phyloP scores from a whole-genome alignment of 1,139 yeast genomes.

The Suhomyces ambrosiae region DNA sequence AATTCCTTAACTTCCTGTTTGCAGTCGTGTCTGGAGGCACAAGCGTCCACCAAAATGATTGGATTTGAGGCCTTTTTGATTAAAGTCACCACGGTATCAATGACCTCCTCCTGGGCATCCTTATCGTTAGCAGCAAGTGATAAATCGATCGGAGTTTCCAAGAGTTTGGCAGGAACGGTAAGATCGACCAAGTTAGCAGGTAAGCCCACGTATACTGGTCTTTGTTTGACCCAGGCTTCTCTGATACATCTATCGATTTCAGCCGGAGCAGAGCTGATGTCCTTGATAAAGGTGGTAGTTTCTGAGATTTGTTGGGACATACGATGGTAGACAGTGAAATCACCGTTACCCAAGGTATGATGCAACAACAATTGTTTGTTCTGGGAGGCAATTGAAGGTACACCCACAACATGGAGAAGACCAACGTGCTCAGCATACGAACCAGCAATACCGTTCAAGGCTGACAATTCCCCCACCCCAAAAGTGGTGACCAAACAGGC shows the following conservation, averaged over 20 bases:
- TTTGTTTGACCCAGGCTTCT: slow-evolving; percentile 69
- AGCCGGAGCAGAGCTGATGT: slow-evolving; percentile 62
- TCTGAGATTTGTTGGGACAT: slow-evolving; percentile 66
- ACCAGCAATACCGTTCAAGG: slow-evolving; percentile 46
- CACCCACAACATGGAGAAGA: slow-evolving; percentile 43
- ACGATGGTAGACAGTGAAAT: slow-evolving; percentile 48
- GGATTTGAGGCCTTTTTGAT: slow-evolving; percentile 66
- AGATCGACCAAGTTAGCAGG: slow-evolving; percentile 81
- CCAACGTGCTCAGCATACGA: slow-evolving; percentile 48
- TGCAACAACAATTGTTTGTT: slow-evolving; percentile 41
- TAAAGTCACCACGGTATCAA: slow-evolving; percentile 55
- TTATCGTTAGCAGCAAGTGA: slow-evolving; percentile 61
- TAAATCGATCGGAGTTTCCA: slow-evolving; percentile 68
- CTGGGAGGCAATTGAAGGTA: slow-evolving; percentile 41
- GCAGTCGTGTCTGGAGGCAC: slow-evolving; percentile 78
- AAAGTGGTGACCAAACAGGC: slow-evolving; percentile 44
- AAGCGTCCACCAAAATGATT: slow-evolving; percentile 79
- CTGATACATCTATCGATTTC: slow-evolving; percentile 75
- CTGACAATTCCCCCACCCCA: slow-evolving; percentile 46
- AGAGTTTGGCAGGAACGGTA: slow-evolving; percentile 54
- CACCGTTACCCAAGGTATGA: slow-evolving; percentile 51
- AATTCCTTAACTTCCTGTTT: slow-evolving; percentile 61
- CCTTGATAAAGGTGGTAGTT: slow-evolving; percentile 65
- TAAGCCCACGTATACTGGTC: slow-evolving; percentile 81
- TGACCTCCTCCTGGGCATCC: slow-evolving; percentile 73